Conservation (phyloP, 306 rosid species). For the Dalbergia cochinchinensis region DNA sequence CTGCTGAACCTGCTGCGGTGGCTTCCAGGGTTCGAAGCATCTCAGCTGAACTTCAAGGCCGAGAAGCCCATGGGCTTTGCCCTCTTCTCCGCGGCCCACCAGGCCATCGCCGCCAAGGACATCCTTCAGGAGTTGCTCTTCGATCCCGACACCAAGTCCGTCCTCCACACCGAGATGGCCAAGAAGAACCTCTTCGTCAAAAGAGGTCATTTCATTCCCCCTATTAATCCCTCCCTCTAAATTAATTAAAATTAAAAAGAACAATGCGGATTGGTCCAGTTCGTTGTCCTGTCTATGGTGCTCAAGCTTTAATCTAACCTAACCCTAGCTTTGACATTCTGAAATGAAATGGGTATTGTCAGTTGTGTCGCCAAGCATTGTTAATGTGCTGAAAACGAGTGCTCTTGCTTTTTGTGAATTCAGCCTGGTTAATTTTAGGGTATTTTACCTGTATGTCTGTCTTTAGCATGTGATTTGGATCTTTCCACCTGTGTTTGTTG, state of each 20-base stretch:
- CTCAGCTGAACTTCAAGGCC: conserved; percentile 90
- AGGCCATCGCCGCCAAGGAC: conserved; percentile 87
- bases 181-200: conserved; percentile 96
- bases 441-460: neutral
- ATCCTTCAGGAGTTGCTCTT: conserved; percentile 94
- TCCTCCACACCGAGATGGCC: conserved; percentile 98
- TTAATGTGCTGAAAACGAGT: neutral
- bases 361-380: neutral
- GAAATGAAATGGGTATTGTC: neutral
- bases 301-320: neutral
- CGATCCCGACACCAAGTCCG: conserved; percentile 84
- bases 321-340: neutral
- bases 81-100: conserved; percentile 74
- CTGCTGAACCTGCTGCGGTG: conserved; percentile 86
- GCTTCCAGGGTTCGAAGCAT: conserved; percentile 97
- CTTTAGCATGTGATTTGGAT: neutral
- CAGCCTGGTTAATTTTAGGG: neutral
- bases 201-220: conserved; percentile 50
- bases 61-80: conserved; percentile 99
- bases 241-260: neutral
- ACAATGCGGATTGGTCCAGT: neutral
- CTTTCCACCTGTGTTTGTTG: neutral
- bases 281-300: neutral
- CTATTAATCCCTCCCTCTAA: neutral
- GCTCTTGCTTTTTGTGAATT: neutral